phyloP scores from a whole-genome alignment of 2,329 filamentous ascomycete genomes.

The Sporothrix luriei region DNA sequence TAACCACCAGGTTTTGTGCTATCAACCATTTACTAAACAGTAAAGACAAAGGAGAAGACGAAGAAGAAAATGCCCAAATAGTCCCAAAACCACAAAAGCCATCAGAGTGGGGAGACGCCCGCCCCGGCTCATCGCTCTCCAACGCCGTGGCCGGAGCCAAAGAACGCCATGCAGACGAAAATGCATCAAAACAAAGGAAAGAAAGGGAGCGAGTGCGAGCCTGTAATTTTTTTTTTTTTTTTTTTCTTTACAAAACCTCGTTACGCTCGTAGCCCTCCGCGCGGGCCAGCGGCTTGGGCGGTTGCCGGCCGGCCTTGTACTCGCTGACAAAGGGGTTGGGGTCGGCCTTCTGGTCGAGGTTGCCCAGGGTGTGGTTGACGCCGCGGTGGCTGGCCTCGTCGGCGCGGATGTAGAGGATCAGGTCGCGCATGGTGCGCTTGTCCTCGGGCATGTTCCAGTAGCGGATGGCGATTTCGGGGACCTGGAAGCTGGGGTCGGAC shows the following conservation, averaged over 20 bases:
- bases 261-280: constrained; percentile 78
- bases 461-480: constrained; percentile 84
- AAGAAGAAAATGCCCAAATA: not conserved
- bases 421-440: constrained; percentile 77
- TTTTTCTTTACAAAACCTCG: constrained; percentile 63
- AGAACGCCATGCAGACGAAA: constrained; percentile 9
- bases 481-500: constrained; percentile 67
- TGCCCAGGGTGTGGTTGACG: constrained; percentile 92
- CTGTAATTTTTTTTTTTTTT: too few species aligned
- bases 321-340: constrained; percentile 89
- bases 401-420: constrained; percentile 82
- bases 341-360: constrained; percentile 80
- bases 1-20: too few species aligned
- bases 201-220: too few species aligned
- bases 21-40: too few species aligned
- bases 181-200: not conserved
- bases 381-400: constrained; percentile 83
- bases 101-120: constrained; percentile 19
- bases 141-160: constrained; percentile 20
- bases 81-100: not conserved
- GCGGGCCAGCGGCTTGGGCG: constrained; percentile 67
- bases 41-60: not conserved
- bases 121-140: not conserved
- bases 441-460: constrained; percentile 96
- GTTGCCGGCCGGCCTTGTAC: constrained; percentile 69